Evolutionary conservation across 1,284 basidiomycete species (phyloP), one percentile per base, ranked within the genome.

Genomic region (Ustanciosporium gigantosporum): DNA sequence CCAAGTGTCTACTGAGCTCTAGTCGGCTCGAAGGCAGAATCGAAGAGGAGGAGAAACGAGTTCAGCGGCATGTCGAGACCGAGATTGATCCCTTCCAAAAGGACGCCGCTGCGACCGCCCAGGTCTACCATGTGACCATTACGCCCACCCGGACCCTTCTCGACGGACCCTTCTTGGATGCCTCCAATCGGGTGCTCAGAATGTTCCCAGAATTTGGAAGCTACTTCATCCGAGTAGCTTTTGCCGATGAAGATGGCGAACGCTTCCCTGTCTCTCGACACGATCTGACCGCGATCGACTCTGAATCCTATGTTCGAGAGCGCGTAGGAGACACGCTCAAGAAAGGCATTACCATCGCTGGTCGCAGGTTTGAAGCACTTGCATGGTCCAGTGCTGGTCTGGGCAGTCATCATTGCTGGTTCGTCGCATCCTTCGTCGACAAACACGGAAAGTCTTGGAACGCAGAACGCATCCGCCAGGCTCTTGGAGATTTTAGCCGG

Each of bases 331-430:
- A 34, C 8, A 40, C 45, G 13, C 42, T 59, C 34, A 59, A 59
- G 23, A 14, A 40, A 13, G 56, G 44, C 19, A 59, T 59, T 31
- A 32, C 34, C 5, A 49, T 59, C 21, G 56, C 56, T 5, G 56
- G 56, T 1, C 48, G 49, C 27, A 31, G 25, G 8, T 59, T 47
- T n/a, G 37, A 52, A n/a, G 41, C 44, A 29, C 39, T 59, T 11
- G 56, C 56, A 4, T 59, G 56, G 56, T 59, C 56, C 4, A 45
- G 56, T 3, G 51, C 56, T 1, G 50, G 44, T 2, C 41, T 59
- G 11, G 38, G 56, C 17, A 52, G 49, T 19, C 49, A 59, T 23
- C 56, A 59, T 27, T 41, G 41, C 32, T 59, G 56, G 56, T 59
- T 59, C 42, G 41, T 46, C 37, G 42, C 56, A 8, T 31, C 48